phyloP scores from a whole-genome alignment of 495 filamentous ascomycete species.

The Terfezia claveryi region DNA sequence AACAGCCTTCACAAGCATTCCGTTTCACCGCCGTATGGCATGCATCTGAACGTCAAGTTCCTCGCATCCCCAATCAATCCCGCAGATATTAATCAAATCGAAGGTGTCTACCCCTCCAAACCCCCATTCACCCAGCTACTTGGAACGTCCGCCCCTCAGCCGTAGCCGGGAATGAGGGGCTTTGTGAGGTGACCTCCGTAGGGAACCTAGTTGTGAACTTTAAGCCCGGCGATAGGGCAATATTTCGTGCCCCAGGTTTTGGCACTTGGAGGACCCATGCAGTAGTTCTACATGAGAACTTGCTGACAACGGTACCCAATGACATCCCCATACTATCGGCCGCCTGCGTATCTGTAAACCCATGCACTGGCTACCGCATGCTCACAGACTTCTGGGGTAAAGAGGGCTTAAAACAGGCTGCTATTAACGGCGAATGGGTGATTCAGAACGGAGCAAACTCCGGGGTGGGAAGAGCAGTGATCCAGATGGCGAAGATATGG shows the following conservation, averaged over 20 bases:
- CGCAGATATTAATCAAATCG: slow-evolving; percentile 87
- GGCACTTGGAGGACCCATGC: slow-evolving; percentile 91
- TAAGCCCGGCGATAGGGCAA: slow-evolving; percentile 65
- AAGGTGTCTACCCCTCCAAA: slow-evolving; percentile 83
- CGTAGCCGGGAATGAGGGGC: slow-evolving; percentile 74
- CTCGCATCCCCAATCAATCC: slow-evolving; percentile 88
- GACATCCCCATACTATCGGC: slow-evolving; percentile 50
- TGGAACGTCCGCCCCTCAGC: slow-evolving; percentile 47
- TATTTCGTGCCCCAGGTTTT: slow-evolving; percentile 56
- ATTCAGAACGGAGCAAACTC: slow-evolving; percentile 92
- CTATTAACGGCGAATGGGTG: slow-evolving; percentile 54
- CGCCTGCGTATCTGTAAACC: slow-evolving; percentile 74
- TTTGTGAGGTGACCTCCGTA: slow-evolving; percentile 56
- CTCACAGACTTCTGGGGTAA: slow-evolving; percentile 43
- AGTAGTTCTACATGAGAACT: slow-evolving; percentile 34
- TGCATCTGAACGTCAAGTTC: slow-evolving; percentile 45
- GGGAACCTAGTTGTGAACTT: slow-evolving; percentile 34
- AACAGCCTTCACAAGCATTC: slow-evolving; percentile 57
- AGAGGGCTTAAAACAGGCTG: slow-evolving; percentile 26
- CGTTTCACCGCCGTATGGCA: slow-evolving; percentile 43
- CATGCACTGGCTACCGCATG: slow-evolving; percentile 82
- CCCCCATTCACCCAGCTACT: slow-evolving; percentile 51
- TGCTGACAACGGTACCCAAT: slow-evolving; percentile 41
- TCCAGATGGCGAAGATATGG: slow-evolving; percentile 67
- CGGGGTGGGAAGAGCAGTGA: slow-evolving; percentile 70